Evolutionary conservation across 169 alveolate genomes (phyloP).

Genomic region (Eimeria zaria): DNA sequence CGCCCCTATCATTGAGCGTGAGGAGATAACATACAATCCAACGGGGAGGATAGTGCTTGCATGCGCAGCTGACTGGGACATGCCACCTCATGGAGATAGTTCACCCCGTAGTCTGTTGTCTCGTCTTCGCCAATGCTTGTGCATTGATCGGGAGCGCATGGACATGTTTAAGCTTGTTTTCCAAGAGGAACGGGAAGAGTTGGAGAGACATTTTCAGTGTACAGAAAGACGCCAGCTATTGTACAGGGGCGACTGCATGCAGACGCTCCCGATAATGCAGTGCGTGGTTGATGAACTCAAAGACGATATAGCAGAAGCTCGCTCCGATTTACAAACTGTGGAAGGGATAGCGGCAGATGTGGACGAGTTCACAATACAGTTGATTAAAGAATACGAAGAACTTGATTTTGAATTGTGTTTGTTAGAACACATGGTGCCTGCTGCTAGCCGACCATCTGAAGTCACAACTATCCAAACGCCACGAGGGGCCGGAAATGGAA

Average conservation of each 20-base stretch:
- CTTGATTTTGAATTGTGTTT: neutral
- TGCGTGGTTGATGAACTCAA: neutral
- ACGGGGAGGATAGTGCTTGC: constrained; percentile 15
- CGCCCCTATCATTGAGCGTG: neutral
- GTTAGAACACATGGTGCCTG: neutral
- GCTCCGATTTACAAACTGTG: neutral
- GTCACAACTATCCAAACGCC: neutral
- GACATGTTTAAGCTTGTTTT: neutral
- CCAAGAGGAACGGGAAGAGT: neutral
- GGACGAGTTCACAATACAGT: neutral
- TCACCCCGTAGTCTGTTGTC: neutral
- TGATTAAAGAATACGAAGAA: neutral
- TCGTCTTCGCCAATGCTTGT: neutral
- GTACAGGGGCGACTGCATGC: neutral
- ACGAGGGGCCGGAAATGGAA: neutral
- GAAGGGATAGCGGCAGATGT: neutral
- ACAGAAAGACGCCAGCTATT: neutral
- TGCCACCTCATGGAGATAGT: too few relatives aligned
- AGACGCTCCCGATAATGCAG: neutral
- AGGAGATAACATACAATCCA: neutral
- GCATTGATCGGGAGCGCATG: neutral
- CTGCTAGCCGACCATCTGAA: neutral
- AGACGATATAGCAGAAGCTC: neutral
- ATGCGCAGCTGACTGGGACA: neutral
- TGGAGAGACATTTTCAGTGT: neutral